Conservation (phyloP, 805 yeast species). For the Vanderwaltozyma polyspora region DNA sequence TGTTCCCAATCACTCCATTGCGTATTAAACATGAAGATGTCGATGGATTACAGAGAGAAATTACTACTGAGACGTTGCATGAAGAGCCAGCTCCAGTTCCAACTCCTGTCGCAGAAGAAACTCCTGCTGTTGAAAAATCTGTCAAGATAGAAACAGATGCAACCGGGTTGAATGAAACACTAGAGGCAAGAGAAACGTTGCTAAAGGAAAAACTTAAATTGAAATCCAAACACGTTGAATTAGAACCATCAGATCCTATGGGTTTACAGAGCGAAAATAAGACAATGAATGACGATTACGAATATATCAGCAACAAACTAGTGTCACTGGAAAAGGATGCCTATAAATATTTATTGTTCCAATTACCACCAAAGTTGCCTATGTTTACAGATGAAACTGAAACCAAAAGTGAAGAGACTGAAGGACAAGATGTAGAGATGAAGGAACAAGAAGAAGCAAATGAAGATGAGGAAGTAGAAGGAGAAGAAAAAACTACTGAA, state of each 20-base stretch:
- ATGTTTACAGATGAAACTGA: constrained; percentile 17
- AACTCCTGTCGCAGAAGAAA: constrained; percentile 18
- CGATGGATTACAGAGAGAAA: constrained; percentile 24
- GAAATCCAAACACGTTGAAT: constrained; percentile 9
- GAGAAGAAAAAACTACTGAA: too few relatives aligned
- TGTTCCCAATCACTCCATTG: constrained; percentile 64
- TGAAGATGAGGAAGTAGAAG: too few relatives aligned
- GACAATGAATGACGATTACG: constrained; percentile 31
- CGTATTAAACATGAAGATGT: constrained; percentile 38
- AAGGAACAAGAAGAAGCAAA: too few relatives aligned
- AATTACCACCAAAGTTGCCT: constrained; percentile 31
- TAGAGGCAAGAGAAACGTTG: constrained; percentile 16
- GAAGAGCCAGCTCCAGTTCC: constrained; percentile 22
- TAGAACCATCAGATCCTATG: constrained; percentile 21
- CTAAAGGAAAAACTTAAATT: neutral
- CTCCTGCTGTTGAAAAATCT: constrained; percentile 12
- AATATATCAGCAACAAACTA: constrained; percentile 24
- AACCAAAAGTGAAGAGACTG: too few relatives aligned
- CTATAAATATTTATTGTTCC: constrained; percentile 29
- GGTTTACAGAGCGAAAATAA: constrained; percentile 30
- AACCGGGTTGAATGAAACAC: constrained; percentile 7
- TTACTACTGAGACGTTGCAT: too few relatives aligned
- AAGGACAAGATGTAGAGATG: too few relatives aligned
- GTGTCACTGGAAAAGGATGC: constrained; percentile 24
- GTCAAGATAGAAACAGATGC: constrained; percentile 15